Evolutionary conservation across 768 basidiomycete species (phyloP).

Genomic region (Gymnopilus dilepis): DNA sequence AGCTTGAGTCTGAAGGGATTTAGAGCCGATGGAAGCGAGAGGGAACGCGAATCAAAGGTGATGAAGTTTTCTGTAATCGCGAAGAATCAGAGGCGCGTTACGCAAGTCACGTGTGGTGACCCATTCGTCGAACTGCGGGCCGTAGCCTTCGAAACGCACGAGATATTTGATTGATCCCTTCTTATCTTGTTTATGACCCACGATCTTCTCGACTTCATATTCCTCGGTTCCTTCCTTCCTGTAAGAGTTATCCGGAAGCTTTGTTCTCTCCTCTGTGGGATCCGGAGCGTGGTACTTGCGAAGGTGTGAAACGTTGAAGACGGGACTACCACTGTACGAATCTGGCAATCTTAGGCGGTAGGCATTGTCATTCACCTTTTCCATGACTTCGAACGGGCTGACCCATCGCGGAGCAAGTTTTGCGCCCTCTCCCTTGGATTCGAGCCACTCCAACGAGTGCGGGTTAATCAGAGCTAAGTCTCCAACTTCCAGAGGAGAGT

Average conservation of each 20-base stretch:
- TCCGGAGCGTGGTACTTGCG: not conserved
- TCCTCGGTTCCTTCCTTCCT: not conserved
- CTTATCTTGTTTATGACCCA: not conserved
- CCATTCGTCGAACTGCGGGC: not conserved
- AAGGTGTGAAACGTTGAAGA: slow-evolving; percentile 4
- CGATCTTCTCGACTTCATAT: not conserved
- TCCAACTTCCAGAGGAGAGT: not conserved
- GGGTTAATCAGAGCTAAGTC: slow-evolving; percentile 13
- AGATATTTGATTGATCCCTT: not conserved
- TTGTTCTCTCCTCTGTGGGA: not conserved
- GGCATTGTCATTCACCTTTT: slow-evolving; percentile 2
- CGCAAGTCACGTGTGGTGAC: not conserved
- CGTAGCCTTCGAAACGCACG: not conserved
- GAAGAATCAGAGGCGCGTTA: not conserved
- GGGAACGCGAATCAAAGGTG: too few relatives aligned
- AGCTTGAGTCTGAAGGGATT: too few relatives aligned
- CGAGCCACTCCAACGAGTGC: not conserved
- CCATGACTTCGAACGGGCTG: slow-evolving; percentile 12
- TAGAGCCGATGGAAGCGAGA: too few relatives aligned
- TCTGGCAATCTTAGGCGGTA: slow-evolving; percentile 10
- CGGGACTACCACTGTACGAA: not conserved
- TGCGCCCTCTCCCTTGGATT: not conserved
- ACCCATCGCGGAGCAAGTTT: slow-evolving; percentile 8
- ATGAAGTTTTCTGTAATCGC: not conserved
- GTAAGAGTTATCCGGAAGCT: too few relatives aligned